Conservation (phyloP, 2,329 filamentous ascomycete species). For the Phoma sp. region DNA sequence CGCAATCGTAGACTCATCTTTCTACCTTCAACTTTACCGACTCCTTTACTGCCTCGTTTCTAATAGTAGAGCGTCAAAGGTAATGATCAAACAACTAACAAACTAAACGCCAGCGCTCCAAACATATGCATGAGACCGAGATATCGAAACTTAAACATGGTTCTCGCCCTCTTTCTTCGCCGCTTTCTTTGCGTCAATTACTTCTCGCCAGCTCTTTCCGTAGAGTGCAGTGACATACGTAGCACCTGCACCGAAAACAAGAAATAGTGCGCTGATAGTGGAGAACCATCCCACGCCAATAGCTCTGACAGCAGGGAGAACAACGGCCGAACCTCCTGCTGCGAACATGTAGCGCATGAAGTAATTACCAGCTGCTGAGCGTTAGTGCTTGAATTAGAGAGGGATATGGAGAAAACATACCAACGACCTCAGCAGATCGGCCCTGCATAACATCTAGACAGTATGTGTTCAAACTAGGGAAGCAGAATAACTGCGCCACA, state of each 20-base stretch:
- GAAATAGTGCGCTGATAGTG: constrained; percentile 69
- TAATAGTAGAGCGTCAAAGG: no score
- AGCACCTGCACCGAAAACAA: constrained; percentile 56
- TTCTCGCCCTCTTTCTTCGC: constrained; percentile 44
- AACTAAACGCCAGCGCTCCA: not conserved
- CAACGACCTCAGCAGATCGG: constrained; percentile 73
- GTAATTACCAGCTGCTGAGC: constrained; percentile 72
- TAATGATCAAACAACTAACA: no score
- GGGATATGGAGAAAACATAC: constrained; percentile 25
- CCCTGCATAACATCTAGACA: constrained; percentile 82
- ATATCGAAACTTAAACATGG: constrained; percentile 19
- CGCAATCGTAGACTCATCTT: not conserved
- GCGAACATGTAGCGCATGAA: constrained; percentile 79
- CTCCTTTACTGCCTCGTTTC: not conserved
- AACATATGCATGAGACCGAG: not conserved
- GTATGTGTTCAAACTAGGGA: constrained; percentile 79
- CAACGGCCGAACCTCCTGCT: constrained; percentile 72
- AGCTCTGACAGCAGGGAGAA: constrained; percentile 74
- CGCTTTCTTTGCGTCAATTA: constrained; percentile 60
- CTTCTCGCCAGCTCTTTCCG: constrained; percentile 61
- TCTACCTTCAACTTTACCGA: not conserved
- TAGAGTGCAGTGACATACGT: constrained; percentile 60
- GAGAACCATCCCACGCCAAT: constrained; percentile 85
- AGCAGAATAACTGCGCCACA: constrained; percentile 76
- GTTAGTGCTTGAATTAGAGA: constrained; percentile 1